A percentile compares a stretch with the other conserved stretches of the same genome.
Evolutionary conservation across 805 yeast genomes (phyloP).

Genomic region (Candida sanyiensis): DNA sequence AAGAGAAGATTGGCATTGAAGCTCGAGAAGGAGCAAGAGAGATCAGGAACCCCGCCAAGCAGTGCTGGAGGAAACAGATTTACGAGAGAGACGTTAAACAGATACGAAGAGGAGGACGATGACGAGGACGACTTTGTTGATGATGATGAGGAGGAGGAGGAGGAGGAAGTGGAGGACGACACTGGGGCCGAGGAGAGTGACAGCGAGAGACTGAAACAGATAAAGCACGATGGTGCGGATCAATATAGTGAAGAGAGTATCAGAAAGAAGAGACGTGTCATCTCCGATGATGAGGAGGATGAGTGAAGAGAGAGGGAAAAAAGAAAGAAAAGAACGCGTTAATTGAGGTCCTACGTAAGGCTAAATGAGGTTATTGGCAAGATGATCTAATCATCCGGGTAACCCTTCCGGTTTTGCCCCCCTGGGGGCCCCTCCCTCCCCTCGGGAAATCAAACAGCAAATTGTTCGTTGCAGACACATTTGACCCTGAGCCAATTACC

Average conservation of each 20-base stretch:
- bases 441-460: too few species aligned
- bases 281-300: constrained; percentile 53
- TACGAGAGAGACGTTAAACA: constrained; percentile 18
- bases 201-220: constrained; percentile 26
- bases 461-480: too few species aligned
- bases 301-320: constrained; percentile 5
- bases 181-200: constrained; percentile 48
- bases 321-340: background rate
- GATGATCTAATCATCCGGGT: too few species aligned
- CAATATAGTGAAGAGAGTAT: constrained; percentile 32
- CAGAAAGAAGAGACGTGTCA: constrained; percentile 42
- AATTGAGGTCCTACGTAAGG: too few species aligned
- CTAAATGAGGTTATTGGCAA: too few species aligned
- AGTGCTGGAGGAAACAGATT: constrained; percentile 15
- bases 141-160: constrained; percentile 52
- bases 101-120: constrained; percentile 32
- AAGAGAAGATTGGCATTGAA: constrained; percentile 57
- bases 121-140: constrained; percentile 35
- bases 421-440: too few species aligned
- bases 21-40: constrained; percentile 50
- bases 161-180: constrained; percentile 28
- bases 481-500: background rate
- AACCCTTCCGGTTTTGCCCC: too few species aligned
- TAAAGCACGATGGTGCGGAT: constrained; percentile 44
- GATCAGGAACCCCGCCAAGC: constrained; percentile 37